These are phyloP conservation scores for Gossypium sturtianum DNA, from an alignment of 345 rosid genomes.

Conservation along the genomic window DNA sequence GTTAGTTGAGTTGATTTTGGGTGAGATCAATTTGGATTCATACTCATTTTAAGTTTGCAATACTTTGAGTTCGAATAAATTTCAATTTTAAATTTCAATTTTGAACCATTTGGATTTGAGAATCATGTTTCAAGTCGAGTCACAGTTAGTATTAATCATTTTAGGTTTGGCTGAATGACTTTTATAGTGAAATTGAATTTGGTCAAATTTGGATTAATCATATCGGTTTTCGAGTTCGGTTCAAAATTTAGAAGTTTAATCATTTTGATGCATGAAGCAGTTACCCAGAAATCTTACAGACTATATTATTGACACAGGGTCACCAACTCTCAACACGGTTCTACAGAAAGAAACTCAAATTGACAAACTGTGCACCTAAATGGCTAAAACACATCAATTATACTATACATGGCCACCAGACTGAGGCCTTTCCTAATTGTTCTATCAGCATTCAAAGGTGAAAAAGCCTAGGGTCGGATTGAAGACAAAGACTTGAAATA, in stretches of 20 bases:
- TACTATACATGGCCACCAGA: conserved; percentile 6
- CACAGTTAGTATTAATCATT: not conserved
- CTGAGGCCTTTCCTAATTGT: conserved; percentile 4
- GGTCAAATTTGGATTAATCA: no score
- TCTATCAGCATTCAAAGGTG: conserved; percentile 3
- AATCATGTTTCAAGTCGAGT: no score
- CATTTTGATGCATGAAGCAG: not conserved
- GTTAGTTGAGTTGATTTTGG: no score
- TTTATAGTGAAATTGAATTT: no score
- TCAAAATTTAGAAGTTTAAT: no score
- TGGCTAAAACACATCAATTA: conserved; percentile 6
- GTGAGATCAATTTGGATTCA: no score
- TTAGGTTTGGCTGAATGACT: not conserved
- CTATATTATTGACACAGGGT: not conserved
- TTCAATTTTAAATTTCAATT: no score
- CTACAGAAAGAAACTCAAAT: not conserved
- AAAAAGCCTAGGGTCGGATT: not conserved
- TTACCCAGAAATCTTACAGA: not conserved
- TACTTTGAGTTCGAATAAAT: no score
- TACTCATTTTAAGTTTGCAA: no score
- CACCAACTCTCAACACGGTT: not conserved
- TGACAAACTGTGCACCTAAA: conserved; percentile 4
- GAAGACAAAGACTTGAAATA: not conserved
- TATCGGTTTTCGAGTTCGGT: no score
- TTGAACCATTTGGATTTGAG: no score